Evolutionary conservation across 1,139 yeast genomes (phyloP), one percentile per base, ranked within the genome.

Genomic region (Magnusiomyces fungicola): DNA sequence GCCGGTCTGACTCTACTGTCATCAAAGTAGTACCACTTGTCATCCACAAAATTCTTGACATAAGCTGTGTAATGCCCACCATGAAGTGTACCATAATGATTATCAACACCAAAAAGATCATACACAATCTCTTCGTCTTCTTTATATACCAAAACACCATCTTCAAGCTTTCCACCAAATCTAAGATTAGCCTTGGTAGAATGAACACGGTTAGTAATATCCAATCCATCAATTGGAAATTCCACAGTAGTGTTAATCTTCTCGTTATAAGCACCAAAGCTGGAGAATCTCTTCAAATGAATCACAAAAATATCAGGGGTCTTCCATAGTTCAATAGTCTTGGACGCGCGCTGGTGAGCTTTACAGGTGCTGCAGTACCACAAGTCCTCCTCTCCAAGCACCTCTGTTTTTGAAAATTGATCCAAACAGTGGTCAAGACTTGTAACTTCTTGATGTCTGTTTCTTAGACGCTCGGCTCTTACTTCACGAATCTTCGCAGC

Each of bases 21-120:
- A 63, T 92, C 92, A 66, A 76, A 92, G 62, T 88, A 85, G 64
- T 89, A 89, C 97, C 98, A 92, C 56, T 80, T 73, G 29, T 71
- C 69, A 60, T 87, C 95, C 46, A 80, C 72, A 65, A 81, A 83
- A 61, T 90, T 90, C 64, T 83, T 83, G 1, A 79, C 97, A 58
- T 80, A 83, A 0, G 97, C 88, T 1, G 98, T 92, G 64, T 92
- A 92, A 68, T 92, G 98, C 2, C 98, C 98, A 6, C 98, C 98
- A 1, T 97, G 97, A 30, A 92, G 72, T 0, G 97, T 97, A 50
- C 98, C 98, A 63, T 75, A 90, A 64, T 92, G 98, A 64, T 90
- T 90, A 64, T 90, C 97, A 24, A 92, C 97, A 0, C 95, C 97
- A 60, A 87, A 75, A 58, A 92, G 71, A 63, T 92, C 98, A 65